These are phyloP conservation scores for Raffaelea albimanens DNA, from an alignment of 2,329 filamentous ascomycete species.

Conservation along the genomic window DNA sequence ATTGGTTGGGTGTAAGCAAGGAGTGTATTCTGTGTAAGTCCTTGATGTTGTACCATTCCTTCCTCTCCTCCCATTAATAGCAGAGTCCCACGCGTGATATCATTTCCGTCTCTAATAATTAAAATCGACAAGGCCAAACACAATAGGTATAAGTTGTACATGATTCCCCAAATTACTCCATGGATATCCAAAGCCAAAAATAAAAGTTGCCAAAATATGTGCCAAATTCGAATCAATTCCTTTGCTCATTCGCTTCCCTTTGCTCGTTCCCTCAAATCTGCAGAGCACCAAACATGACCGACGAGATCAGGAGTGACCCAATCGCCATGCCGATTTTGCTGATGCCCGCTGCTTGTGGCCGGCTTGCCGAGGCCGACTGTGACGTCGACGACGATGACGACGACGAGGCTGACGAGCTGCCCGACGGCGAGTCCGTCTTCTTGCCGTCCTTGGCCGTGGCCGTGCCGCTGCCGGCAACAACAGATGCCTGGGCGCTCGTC, in stretches of 20 bases:
- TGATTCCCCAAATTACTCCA: no score
- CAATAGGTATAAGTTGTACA: no score
- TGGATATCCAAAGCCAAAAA: no score
- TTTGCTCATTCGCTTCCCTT: not conserved
- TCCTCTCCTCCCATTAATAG: no score
- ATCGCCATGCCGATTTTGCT: slow-evolving; percentile 1
- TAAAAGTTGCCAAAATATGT: no score
- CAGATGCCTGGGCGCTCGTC: not conserved
- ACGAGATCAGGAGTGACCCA: slow-evolving; percentile 1
- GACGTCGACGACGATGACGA: not conserved
- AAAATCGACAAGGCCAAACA: no score
- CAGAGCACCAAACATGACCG: not conserved
- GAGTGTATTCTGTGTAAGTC: no score
- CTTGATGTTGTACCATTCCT: no score
- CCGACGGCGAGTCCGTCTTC: not conserved
- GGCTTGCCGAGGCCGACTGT: not conserved
- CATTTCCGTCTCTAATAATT: no score
- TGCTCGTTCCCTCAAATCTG: slow-evolving; percentile 1
- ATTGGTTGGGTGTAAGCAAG: no score
- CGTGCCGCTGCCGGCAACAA: not conserved
- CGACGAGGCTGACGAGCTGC: not conserved
- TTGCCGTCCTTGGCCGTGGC: not conserved
- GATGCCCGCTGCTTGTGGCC: not conserved
- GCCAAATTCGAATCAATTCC: no score
- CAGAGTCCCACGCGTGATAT: no score